Percentiles rank a stretch among this genome's conserved stretches.
Conservation (phyloP, 2,329 filamentous ascomycete species). For the Colletotrichum tanaceti region DNA sequence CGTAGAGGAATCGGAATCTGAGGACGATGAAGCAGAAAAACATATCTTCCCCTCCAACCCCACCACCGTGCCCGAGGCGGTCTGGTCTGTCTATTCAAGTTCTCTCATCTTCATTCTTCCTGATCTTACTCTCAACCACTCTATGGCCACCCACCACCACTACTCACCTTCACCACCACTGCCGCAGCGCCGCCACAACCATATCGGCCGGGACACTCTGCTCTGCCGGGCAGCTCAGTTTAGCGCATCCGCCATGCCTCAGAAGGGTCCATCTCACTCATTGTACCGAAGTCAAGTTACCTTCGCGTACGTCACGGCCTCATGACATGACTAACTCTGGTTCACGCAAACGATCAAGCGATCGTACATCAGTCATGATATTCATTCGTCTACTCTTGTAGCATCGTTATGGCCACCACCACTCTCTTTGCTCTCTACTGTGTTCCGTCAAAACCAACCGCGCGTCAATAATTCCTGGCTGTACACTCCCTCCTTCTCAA, state of each 20-base stretch:
- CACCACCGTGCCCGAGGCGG: background rate
- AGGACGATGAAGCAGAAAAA: conserved; percentile 11
- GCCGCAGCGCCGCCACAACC: no score
- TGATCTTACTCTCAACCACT: no score
- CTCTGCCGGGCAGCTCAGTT: background rate
- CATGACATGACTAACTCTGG: background rate
- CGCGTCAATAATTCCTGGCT: background rate
- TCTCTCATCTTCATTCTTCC: background rate
- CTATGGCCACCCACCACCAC: no score
- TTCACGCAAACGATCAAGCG: conserved; percentile 25
- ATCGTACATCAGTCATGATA: conserved; percentile 38
- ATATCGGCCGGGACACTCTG: background rate
- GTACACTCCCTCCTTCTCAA: conserved; percentile 3
- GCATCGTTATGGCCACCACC: conserved; percentile 28
- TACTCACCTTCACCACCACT: no score
- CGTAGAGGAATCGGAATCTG: conserved; percentile 10
- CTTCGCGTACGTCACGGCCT: background rate
- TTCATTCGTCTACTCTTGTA: conserved; percentile 39
- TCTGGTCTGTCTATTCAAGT: conserved; percentile 3
- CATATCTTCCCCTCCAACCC: conserved; percentile 15
- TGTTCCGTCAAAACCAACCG: conserved; percentile 2
- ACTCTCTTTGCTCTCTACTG: conserved; percentile 32
- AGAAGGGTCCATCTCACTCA: background rate
- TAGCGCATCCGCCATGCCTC: background rate
- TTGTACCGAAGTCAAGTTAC: background rate